Evolutionary conservation across 2,329 filamentous ascomycete genomes (phyloP).

Genomic region (Botryotinia narcissicola): DNA sequence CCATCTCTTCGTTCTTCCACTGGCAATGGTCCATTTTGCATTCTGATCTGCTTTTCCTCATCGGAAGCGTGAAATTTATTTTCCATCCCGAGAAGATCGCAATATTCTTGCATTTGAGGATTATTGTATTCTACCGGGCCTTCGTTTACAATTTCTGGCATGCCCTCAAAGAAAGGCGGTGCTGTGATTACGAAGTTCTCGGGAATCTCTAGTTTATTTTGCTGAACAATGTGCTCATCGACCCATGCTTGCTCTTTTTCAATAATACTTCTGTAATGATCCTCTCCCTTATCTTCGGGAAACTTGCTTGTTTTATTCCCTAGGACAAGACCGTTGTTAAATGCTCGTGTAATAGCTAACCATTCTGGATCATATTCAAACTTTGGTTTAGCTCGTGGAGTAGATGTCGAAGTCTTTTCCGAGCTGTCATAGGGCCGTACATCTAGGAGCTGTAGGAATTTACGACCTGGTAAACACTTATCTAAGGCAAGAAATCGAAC

Average conservation of each 20-base stretch:
- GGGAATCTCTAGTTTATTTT: constrained; percentile 65
- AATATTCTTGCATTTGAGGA: constrained; percentile 80
- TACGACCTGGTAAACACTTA: constrained; percentile 77
- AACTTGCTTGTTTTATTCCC: constrained; percentile 56
- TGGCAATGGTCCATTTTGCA: constrained; percentile 55
- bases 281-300: constrained; percentile 64
- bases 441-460: constrained; percentile 78
- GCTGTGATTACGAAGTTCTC: constrained; percentile 77
- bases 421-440: constrained; percentile 48
- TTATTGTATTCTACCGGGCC: constrained; percentile 81
- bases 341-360: constrained; percentile 87
- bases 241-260: constrained; percentile 75
- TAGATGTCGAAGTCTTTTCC: constrained; percentile 24
- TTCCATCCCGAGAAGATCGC: constrained; percentile 69
- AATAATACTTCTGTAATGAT: constrained; percentile 65
- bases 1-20: constrained; percentile 37
- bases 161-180: constrained; percentile 60
- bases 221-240: constrained; percentile 66
- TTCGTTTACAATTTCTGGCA: constrained; percentile 57
- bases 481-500: constrained; percentile 88
- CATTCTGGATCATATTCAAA: constrained; percentile 82
- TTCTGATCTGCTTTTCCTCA: constrained; percentile 63
- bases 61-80: constrained; percentile 74
- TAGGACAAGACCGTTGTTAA: constrained; percentile 63
- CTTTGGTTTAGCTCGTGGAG: constrained; percentile 27